Conservation (phyloP, 1,139 yeast genomes). For the Taphrina wiesneri region DNA sequence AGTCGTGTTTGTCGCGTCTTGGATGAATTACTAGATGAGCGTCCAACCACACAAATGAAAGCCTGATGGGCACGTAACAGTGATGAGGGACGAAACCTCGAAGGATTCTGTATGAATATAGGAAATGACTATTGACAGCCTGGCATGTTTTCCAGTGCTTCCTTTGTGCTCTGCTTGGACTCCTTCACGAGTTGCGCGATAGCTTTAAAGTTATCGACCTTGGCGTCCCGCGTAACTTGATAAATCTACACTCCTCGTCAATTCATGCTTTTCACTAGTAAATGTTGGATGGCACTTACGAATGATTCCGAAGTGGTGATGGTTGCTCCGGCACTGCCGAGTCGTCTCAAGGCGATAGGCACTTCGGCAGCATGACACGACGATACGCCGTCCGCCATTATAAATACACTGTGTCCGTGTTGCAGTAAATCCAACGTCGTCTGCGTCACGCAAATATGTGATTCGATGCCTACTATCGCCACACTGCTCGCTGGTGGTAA, state of each 20-base stretch:
- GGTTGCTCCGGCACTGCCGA: constrained; percentile 43
- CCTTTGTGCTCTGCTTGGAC: constrained; percentile 37
- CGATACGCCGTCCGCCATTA: constrained; percentile 43
- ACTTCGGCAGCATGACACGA: constrained; percentile 42
- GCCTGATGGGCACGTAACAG: neutral
- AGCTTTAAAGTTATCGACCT: constrained; percentile 39
- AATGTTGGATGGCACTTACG: neutral
- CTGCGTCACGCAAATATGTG: constrained; percentile 44
- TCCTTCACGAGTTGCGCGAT: constrained; percentile 41
- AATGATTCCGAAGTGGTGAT: constrained; percentile 43
- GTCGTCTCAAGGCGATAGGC: constrained; percentile 42
- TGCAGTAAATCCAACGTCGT: constrained; percentile 42
- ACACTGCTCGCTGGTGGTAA: constrained; percentile 40
- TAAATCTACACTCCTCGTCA: constrained; percentile 37
- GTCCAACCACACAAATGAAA: no score
- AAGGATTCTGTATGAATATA: no score
- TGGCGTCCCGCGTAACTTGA: constrained; percentile 49
- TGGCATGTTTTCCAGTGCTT: constrained; percentile 39
- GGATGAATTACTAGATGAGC: neutral
- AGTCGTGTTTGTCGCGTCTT: neutral
- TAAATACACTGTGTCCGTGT: constrained; percentile 42
- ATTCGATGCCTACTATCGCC: constrained; percentile 43
- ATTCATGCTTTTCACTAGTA: neutral
- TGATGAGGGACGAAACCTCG: no score
- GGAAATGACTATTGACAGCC: constrained; percentile 7